phyloP scores from a whole-genome alignment of 352 stramenopile species.

The Phytophthora crassamura region DNA sequence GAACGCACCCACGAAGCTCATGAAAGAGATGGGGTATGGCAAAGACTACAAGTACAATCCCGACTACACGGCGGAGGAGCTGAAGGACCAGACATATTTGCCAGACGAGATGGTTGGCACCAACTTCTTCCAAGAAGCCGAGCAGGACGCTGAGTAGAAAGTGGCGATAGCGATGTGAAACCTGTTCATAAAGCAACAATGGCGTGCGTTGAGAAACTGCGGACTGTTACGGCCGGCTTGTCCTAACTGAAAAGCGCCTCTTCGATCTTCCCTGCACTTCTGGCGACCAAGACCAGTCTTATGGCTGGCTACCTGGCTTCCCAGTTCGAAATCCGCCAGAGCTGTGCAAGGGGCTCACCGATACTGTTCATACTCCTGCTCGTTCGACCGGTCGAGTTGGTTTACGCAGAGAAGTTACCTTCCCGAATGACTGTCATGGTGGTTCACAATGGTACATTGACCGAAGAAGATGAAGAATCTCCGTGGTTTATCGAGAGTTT shows the following conservation, averaged over 20 bases:
- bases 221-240: slow-evolving; percentile 7
- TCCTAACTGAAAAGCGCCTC: slow-evolving; percentile 20
- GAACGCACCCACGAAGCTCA: slow-evolving; percentile 83
- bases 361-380: no score
- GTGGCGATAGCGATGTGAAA: background rate
- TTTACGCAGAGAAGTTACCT: no score
- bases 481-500: slow-evolving; percentile 35
- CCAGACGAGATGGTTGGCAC: slow-evolving; percentile 67
- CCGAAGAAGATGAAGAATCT: slow-evolving; percentile 9
- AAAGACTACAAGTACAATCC: slow-evolving; percentile 90
- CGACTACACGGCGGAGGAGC: slow-evolving; percentile 65
- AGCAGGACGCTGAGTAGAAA: slow-evolving; percentile 3
- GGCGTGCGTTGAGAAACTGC: slow-evolving; percentile 11
- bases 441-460: background rate
- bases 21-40: slow-evolving; percentile 80
- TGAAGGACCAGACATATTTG: slow-evolving; percentile 87
- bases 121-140: slow-evolving; percentile 58
- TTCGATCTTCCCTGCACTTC: slow-evolving; percentile 12
- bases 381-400: no score
- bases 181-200: background rate
- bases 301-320: background rate
- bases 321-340: slow-evolving; percentile 19
- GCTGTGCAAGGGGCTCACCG: no score
- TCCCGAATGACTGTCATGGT: background rate
- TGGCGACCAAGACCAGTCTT: background rate